phyloP scores from a whole-genome alignment of 2,329 filamentous ascomycete genomes.

The Aspergillus tanneri region DNA sequence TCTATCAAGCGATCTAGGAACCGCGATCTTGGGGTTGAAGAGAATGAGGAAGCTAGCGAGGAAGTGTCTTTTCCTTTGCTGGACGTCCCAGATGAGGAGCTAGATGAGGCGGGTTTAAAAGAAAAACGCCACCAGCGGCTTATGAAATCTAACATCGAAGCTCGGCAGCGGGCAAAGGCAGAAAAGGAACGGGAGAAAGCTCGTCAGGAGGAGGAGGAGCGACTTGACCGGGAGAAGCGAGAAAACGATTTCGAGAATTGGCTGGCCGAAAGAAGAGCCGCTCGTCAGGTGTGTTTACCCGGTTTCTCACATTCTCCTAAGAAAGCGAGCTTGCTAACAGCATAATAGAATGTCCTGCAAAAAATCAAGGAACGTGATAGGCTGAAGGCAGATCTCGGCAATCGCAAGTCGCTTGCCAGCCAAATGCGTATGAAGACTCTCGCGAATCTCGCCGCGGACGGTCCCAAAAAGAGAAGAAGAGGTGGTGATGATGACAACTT shows the following conservation, averaged over 20 bases:
- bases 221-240: conserved; percentile 77
- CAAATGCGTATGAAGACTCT: conserved; percentile 99
- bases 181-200: conserved; percentile 94
- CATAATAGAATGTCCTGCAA: conserved; percentile 62
- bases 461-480: conserved; percentile 77
- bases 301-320: background rate
- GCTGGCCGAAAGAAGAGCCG: conserved; percentile 77
- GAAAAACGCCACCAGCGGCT: conserved; percentile 89
- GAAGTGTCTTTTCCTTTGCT: conserved; percentile 84
- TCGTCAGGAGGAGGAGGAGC: conserved; percentile 76
- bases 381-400: conserved; percentile 89
- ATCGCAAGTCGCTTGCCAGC: conserved; percentile 91
- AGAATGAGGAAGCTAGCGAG: conserved; percentile 71
- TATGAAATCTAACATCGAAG: conserved; percentile 92
- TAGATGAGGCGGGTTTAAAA: conserved; percentile 88
- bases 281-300: conserved; percentile 53
- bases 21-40: conserved; percentile 87
- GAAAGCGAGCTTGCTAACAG: too few relatives aligned
- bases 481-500: conserved; percentile 95
- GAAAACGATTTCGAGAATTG: conserved; percentile 82
- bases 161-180: conserved; percentile 85
- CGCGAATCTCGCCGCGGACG: conserved; percentile 90
- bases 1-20: conserved; percentile 86
- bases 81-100: conserved; percentile 83
- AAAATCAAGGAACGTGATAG: conserved; percentile 92